Base-by-base conservation (phyloP, 306 rosid species). In the Gastrolobium villosum region DNA sequence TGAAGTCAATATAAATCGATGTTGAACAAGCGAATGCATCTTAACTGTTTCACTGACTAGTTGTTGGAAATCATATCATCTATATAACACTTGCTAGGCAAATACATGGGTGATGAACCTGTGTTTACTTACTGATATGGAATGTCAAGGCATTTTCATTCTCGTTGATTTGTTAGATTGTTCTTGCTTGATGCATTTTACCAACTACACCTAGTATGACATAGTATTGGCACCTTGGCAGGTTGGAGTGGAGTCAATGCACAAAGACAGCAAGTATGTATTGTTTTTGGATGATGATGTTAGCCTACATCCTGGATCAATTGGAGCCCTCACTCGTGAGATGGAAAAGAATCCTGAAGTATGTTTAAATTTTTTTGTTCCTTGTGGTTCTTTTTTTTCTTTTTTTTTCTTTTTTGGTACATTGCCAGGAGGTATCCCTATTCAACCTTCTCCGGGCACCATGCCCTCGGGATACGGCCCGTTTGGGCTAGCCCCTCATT, bases 311-410 rank as follows among this genome's bases (percentile, higher is more conserved):
- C 99, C 99, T 74, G 99, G 99, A 72, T 83, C 99, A 64, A 90
- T 96, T 70, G 98, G 99, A 80, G 90, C 97, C 39, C 90, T 96
- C 55, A 78, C 90, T 39, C 36, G 76, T 36, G 98, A 96, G 84
- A 96, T 96, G 99, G 91, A 91, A 88, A 96, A 85, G 65, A 93
- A 93, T 75, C 97, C 99, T 28, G 94, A 93, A 52, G 99, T 93
- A 89, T 49, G 3, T 40, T 70, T 6, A 14, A 35, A 40, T 44
- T 2, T 31, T 14, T 4, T 44, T 50, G 37, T 74, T 48, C 76
- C 8, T 44, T 41, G 31, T 72, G 48, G 45, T 71, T 77, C 37
- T 64, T 48, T 48, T n/a, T n/a, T n/a, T n/a, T n/a, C n/a, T n/a
- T n/a, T n/a, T n/a, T n/a, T n/a, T n/a, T n/a, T n/a, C n/a, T n/a